phyloP scores from a whole-genome alignment of 305 asterid species.

The Stenogyne calaminthoides region DNA sequence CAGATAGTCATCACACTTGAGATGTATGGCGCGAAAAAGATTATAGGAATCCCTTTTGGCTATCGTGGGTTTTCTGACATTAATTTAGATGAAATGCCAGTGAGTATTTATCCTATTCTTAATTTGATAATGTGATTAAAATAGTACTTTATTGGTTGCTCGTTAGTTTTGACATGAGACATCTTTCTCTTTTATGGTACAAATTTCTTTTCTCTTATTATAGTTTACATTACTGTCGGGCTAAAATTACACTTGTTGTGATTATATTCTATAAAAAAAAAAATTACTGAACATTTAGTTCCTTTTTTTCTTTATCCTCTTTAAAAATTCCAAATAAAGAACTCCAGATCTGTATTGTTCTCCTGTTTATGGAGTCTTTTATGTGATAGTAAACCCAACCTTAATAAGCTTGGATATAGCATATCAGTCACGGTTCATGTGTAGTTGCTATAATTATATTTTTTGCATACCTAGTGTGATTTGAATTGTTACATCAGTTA shows the following conservation, averaged over 20 bases:
- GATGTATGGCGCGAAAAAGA: conserved; percentile 91
- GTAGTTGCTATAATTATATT: background rate
- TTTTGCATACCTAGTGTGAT: conserved; percentile 22
- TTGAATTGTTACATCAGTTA: conserved; percentile 50
- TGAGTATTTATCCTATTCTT: conserved; percentile 42
- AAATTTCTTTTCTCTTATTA: background rate
- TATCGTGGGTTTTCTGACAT: conserved; percentile 87
- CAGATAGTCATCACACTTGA: conserved; percentile 97
- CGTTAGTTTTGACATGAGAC: background rate
- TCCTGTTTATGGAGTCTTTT: background rate
- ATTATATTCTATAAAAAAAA: conserved; percentile 1
- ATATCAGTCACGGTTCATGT: background rate
- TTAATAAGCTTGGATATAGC: conserved; percentile 20
- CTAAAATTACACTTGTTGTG: background rate
- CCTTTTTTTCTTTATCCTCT: background rate
- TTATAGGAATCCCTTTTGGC: conserved; percentile 92
- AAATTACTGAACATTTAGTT: background rate
- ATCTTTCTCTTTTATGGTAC: background rate
- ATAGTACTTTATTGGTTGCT: background rate
- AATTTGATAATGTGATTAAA: background rate
- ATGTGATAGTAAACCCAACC: conserved; percentile 17
- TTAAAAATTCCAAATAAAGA: background rate
- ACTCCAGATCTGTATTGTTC: background rate
- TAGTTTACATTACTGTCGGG: background rate
- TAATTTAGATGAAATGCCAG: conserved; percentile 79